Evolutionary conservation across 208 protist species (phyloP).

Genomic region (Wallacemonas rigidus): DNA sequence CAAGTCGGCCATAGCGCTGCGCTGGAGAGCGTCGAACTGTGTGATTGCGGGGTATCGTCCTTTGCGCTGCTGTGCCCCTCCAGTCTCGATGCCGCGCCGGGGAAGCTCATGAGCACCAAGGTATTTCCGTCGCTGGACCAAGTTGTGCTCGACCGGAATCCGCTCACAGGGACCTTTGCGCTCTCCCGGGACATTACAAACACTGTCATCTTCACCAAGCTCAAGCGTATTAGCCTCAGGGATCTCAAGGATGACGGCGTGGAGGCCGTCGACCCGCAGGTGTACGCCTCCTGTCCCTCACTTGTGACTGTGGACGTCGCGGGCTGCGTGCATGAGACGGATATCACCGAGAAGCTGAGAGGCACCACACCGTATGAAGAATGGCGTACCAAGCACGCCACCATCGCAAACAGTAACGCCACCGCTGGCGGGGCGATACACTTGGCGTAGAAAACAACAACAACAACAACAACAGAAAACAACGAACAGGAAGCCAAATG

Average conservation of each 20-base stretch:
- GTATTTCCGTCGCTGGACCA: constrained; percentile 35
- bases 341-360: constrained; percentile 23
- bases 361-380: constrained; percentile 26
- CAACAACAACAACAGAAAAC: neutral
- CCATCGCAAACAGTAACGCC: constrained; percentile 30
- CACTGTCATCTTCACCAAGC: constrained; percentile 17
- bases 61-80: constrained; percentile 23
- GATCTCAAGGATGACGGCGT: constrained; percentile 20
- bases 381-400: constrained; percentile 30
- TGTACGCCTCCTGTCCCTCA: constrained; percentile 35
- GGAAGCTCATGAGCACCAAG: constrained; percentile 3
- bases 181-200: constrained; percentile 7
- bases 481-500: neutral
- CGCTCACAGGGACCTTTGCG: constrained; percentile 30
- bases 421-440: neutral
- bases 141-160: constrained; percentile 39
- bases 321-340: constrained; percentile 25
- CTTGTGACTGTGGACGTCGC: constrained; percentile 28
- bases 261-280: constrained; percentile 20
- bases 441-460: neutral
- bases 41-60: constrained; percentile 14
- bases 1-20: constrained; percentile 24
- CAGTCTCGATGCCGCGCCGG: constrained; percentile 12
- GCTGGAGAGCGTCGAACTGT: constrained; percentile 28
- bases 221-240: constrained; percentile 31